Evolutionary conservation across 352 stramenopile species (phyloP), one percentile per base, ranked within the genome.

Genomic region (Globisporangium lucens): DNA sequence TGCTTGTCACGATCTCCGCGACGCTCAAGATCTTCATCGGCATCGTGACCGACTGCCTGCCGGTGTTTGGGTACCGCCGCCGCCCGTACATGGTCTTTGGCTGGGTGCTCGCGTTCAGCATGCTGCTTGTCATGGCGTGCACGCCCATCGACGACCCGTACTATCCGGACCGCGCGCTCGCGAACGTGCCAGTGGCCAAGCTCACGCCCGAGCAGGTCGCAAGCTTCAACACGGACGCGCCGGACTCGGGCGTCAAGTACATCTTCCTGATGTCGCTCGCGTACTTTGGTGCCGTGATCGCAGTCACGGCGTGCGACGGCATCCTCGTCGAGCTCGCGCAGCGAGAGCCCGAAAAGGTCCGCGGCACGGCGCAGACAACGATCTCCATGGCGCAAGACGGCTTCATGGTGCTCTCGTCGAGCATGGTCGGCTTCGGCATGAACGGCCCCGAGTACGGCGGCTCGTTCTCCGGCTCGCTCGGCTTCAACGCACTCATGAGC

Each of bases 281-380:
- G 2, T 82, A 80, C 49, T 56, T 84, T 41, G 79, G 79, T 17
- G 84, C 82, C 49, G 76, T 89, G 33, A 75, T 86, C 63, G 76
- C 80, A 9, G 76, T 85, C 66, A 76, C 83, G 4, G 76, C 77
- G 24, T 70, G 71, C 41, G 81, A 90, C 69, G 79, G 77, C 7
- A 66, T 82, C 36, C 63, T 76, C 20, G 76, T 83, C 5, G 65
- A 73, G 38, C 52, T 78, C 29, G 69, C 72, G 24, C 73, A 80
- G 46, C 63, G 58, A 24, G 73, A 82, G 52, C 41, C 63, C 9
- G 49, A 66, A 4, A 60, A 65, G 0, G 13, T 72, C 17, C 70
- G 73, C 3, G 75, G 73, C 22, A 69, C 49, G 8, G 72, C 68
- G 53, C 75, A 82, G 61, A 78, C 74, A 13, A 75, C 52, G 51